Evolutionary conservation across 805 yeast genomes (phyloP), one percentile per base, ranked within the genome.

Genomic region (Lipomyces sp.): DNA sequence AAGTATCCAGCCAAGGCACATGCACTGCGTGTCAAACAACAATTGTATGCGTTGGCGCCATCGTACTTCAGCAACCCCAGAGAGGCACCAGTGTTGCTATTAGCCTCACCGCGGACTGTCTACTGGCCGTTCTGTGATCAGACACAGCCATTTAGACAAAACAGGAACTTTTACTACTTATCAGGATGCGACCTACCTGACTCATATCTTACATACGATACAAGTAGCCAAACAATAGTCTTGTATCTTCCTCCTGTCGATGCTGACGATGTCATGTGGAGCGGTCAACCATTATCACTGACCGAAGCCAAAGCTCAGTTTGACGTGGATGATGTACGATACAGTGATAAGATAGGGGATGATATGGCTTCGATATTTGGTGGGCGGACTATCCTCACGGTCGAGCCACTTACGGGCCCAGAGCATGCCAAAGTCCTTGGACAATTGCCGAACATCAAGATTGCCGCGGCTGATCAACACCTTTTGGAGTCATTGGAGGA

Each of bases 251-350:
- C 98, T 0, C 85, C 89, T 62, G 82, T 94, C 51, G 97, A 92
- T 74, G 79, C 83, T 54, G 98, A 95, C 55, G 97, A 91, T 75
- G 89, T 94, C 53, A 89, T 95, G 92, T 94, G 99, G 99, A 88
- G 95, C 65, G 99, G 99, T 0, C 75, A 89, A 77, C 99, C 99
- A 4, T 69, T 91, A 61, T 80, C 85, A 51, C 69, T 82, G 2
- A 87, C 88, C 57, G 87, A 88, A 24, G 97, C 97, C 0, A 62
- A 77, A 59, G 75, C 80, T 29, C 82, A 81, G 67, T 94, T 79
- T 72, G 97, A 94, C 73, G 93, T 92, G 37, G 98, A 95, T 76
- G 89, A 86, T 54, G 96, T 93, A 57, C 77, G 85, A 64, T 90
- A 88, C 73, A 84, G 82, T 10, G 73, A 77, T n/a, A 87, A 85